phyloP scores from a whole-genome alignment of 2,329 filamentous ascomycete species.

The Ophiostoma fasciatum region DNA sequence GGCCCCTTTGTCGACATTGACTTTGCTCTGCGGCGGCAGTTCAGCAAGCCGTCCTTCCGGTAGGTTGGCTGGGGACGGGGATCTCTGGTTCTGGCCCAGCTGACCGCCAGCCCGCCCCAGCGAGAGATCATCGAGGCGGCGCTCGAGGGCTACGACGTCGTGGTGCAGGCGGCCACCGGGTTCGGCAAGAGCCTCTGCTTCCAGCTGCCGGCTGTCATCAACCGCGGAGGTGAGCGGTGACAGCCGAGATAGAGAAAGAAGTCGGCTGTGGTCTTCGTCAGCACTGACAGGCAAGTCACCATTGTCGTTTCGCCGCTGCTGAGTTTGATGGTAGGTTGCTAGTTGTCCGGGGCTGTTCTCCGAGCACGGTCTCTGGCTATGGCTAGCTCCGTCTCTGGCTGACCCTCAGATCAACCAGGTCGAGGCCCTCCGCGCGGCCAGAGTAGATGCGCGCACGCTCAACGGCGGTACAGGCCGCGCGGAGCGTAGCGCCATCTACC shows the following conservation, averaged over 20 bases:
- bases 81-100: too few relatives aligned
- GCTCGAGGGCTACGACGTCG: conserved; percentile 75
- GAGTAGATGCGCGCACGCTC: conserved; percentile 69
- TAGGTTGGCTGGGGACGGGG: too few relatives aligned
- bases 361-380: too few relatives aligned
- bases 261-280: neutral
- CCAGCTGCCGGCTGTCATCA: conserved; percentile 77
- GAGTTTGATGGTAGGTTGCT: conserved; percentile 59
- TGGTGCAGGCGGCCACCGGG: conserved; percentile 77
- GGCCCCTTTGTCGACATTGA: conserved; percentile 50
- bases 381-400: too few relatives aligned
- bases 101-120: conserved; percentile 65
- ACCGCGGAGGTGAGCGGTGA: conserved; percentile 45
- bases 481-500: conserved; percentile 55
- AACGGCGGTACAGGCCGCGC: conserved; percentile 62
- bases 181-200: conserved; percentile 93
- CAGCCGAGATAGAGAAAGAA: too few relatives aligned
- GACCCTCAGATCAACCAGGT: conserved; percentile 71
- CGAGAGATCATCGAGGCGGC: conserved; percentile 76
- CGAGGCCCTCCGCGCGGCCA: conserved; percentile 56
- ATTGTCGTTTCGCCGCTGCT: conserved; percentile 82
- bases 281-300: conserved; percentile 42
- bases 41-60: conserved; percentile 61
- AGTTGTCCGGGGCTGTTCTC: too few relatives aligned
- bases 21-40: conserved; percentile 59